Evolutionary conservation across 805 yeast species (phyloP).

Genomic region (Ogataea siamensis): DNA sequence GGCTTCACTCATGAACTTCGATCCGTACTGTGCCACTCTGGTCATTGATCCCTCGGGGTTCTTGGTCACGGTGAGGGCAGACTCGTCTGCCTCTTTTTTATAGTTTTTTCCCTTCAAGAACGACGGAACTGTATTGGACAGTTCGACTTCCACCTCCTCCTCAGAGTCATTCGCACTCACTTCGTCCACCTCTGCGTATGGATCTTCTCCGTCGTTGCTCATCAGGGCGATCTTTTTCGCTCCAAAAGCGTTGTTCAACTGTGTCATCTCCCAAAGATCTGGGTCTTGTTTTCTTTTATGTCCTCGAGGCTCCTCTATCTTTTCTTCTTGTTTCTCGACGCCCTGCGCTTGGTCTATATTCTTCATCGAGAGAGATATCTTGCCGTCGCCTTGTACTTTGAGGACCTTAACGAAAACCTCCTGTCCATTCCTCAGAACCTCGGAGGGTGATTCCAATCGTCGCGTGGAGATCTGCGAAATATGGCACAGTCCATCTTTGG

Average conservation of each 20-base stretch:
- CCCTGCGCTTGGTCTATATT: conserved; percentile 74
- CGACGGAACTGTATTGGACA: conserved; percentile 65
- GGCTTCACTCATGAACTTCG: conserved; percentile 60
- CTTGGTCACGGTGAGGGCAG: conserved; percentile 58
- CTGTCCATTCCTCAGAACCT: conserved; percentile 54
- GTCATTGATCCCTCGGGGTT: conserved; percentile 78
- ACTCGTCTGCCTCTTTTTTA: conserved; percentile 24
- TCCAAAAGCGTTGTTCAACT: conserved; percentile 47
- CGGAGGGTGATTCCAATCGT: conserved; percentile 57
- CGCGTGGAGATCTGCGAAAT: conserved; percentile 58
- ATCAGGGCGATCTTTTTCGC: conserved; percentile 21
- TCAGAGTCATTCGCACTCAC: conserved; percentile 30
- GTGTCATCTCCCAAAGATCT: conserved; percentile 88
- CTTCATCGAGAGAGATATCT: conserved; percentile 64
- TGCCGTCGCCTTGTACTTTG: conserved; percentile 39
- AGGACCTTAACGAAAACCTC: conserved; percentile 62
- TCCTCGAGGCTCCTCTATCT: conserved; percentile 11
- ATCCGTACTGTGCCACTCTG: conserved; percentile 75
- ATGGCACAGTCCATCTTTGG: conserved; percentile 68
- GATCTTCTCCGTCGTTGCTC: conserved; percentile 27
- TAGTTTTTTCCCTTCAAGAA: conserved; percentile 60
- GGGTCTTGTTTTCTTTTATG: conserved; percentile 68
- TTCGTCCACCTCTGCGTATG: conserved; percentile 32
- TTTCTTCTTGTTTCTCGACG: conserved; percentile 9
- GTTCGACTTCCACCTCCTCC: conserved; percentile 68